These are phyloP conservation scores for Hypoxylon sp. DNA, from an alignment of 2,329 filamentous ascomycete species.

Conservation along the genomic window DNA sequence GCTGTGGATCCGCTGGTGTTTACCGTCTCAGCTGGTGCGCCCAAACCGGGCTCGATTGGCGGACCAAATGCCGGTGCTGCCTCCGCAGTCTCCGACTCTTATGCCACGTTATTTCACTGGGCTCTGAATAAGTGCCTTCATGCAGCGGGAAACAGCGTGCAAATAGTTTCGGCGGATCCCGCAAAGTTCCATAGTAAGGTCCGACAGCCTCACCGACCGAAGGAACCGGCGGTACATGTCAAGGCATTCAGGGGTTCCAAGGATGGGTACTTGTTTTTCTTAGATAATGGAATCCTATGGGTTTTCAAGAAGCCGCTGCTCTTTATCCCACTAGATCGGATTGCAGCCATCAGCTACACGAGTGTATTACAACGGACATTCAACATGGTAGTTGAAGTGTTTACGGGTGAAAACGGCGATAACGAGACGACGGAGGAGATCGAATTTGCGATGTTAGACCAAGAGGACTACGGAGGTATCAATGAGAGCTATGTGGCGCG, in stretches of 20 bases:
- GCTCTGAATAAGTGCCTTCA: conserved; percentile 68
- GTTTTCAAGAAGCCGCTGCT: conserved; percentile 78
- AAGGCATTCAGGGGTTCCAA: conserved; percentile 77
- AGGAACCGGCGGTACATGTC: conserved; percentile 75
- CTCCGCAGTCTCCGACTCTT: conserved; percentile 70
- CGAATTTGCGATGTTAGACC: conserved; percentile 78
- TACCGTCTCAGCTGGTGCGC: conserved; percentile 71
- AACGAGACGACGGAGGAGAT: conserved; percentile 70
- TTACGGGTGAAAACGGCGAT: conserved; percentile 57
- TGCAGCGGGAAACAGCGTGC: conserved; percentile 62
- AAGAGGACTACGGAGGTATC: conserved; percentile 76
- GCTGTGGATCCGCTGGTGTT: conserved; percentile 73
- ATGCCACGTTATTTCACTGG: conserved; percentile 73
- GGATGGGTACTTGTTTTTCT: conserved; percentile 77
- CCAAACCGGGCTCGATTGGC: conserved; percentile 71
- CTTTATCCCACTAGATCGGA: conserved; percentile 73
- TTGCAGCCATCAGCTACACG: conserved; percentile 76
- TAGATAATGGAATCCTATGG: conserved; percentile 77
- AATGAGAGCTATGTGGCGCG: conserved; percentile 73
- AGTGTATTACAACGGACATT: conserved; percentile 78
- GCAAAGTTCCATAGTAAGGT: conserved; percentile 70
- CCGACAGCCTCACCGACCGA: conserved; percentile 70
- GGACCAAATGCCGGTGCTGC: conserved; percentile 67
- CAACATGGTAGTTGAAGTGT: conserved; percentile 75
- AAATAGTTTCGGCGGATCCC: conserved; percentile 68